Percentiles rank a stretch among this genome's conserved stretches.
Conservation (phyloP, 2,329 filamentous ascomycete genomes). For the Sporothrix protearum region DNA sequence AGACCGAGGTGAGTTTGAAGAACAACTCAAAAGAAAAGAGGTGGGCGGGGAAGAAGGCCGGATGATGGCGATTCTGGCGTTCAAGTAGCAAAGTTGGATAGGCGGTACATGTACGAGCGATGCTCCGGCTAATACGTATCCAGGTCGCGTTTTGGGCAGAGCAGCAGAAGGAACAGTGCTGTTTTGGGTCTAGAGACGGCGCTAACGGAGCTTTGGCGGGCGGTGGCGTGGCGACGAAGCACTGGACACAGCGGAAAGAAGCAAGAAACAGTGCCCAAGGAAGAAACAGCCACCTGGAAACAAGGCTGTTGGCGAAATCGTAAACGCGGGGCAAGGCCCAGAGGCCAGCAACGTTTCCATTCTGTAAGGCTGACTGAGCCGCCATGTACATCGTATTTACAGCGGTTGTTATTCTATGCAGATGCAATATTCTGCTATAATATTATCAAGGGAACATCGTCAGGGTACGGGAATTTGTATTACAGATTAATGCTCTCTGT, state of each 20-base stretch:
- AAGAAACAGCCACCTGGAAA: background rate
- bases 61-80: background rate
- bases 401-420: background rate
- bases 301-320: background rate
- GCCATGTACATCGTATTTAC: background rate
- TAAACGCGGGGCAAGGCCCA: background rate
- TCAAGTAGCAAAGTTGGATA: background rate
- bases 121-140: too few relatives aligned
- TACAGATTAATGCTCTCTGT: too few relatives aligned
- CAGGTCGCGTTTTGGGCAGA: background rate
- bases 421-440: too few relatives aligned
- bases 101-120: background rate
- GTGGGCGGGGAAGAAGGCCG: background rate
- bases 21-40: too few relatives aligned
- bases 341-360: background rate
- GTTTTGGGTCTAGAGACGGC: background rate
- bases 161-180: background rate
- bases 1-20: background rate
- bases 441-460: too few relatives aligned
- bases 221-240: background rate
- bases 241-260: background rate
- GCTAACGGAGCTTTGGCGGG: background rate
- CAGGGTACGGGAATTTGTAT: too few relatives aligned
- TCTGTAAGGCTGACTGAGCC: constrained; percentile 21
- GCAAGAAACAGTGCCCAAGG: background rate